phyloP scores from a whole-genome alignment of 139 green algal genomes.

The Medakamo hakoo region DNA sequence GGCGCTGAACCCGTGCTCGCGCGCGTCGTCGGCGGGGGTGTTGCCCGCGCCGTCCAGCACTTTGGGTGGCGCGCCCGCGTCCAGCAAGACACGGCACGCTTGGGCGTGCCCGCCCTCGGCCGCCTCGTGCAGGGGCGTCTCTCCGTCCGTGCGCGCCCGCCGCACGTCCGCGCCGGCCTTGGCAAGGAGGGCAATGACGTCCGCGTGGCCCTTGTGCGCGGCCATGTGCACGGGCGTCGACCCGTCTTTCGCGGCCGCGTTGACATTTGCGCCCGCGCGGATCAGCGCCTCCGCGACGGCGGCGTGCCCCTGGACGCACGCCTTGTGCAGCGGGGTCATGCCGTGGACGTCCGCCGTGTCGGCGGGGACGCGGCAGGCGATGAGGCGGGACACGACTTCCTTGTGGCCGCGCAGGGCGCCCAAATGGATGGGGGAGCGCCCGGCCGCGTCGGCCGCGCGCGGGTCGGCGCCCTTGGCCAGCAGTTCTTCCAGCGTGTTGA shows the following conservation, averaged over 20 bases:
- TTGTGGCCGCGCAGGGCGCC: constrained; percentile 6
- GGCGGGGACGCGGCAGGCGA: background rate
- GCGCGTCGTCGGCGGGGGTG: background rate
- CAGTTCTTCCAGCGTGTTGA: background rate
- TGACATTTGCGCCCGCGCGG: background rate
- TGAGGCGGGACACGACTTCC: constrained; percentile 1
- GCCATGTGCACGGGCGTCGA: constrained; percentile 22
- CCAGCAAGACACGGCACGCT: constrained; percentile 3
- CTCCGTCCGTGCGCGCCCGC: constrained; percentile 7
- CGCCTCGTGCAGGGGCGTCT: constrained; percentile 15
- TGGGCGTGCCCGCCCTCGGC: constrained; percentile 7
- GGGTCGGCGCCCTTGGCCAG: background rate
- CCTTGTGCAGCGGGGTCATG: constrained; percentile 13
- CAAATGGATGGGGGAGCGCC: constrained; percentile 7
- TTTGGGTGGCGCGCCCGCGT: constrained; percentile 2
- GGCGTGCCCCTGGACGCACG: constrained; percentile 6
- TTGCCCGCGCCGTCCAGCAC: background rate
- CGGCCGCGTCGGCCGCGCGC: background rate
- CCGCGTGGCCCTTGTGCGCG: constrained; percentile 12
- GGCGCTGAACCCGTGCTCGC: background rate
- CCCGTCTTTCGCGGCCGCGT: constrained; percentile 5
- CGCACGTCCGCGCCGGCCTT: constrained; percentile 8
- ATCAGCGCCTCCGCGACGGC: constrained; percentile 2
- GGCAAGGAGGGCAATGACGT: constrained; percentile 13
- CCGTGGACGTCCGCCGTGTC: constrained; percentile 4